A percentile compares a stretch with the other conserved stretches of the same genome.
phyloP scores from a whole-genome alignment of 306 rosid genomes.

The Rosa persica region DNA sequence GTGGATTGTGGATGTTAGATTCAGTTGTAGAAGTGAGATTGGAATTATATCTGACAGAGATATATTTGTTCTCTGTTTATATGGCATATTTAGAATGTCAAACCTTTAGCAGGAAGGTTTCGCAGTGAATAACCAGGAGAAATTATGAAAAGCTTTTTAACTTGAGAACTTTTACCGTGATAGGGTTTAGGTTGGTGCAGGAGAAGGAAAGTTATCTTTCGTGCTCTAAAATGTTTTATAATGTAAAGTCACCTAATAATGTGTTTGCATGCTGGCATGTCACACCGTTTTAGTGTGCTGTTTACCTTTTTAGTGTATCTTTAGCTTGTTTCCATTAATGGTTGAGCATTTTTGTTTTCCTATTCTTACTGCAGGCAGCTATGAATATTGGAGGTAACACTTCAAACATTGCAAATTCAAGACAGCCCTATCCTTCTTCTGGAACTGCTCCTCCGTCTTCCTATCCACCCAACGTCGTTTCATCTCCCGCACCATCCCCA shows the following conservation, averaged over 20 bases:
- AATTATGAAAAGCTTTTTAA: not conserved
- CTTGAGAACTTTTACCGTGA: not conserved
- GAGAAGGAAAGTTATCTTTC: not conserved
- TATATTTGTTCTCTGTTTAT: not conserved
- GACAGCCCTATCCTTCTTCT: slow-evolving; percentile 41
- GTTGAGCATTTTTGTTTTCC: slow-evolving; percentile 16
- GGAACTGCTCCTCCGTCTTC: slow-evolving; percentile 42
- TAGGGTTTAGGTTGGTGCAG: not conserved
- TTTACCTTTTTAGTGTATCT: not conserved
- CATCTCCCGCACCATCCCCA: slow-evolving; percentile 48
- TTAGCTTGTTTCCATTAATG: not conserved
- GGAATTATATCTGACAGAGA: not conserved
- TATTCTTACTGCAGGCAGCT: slow-evolving; percentile 60
- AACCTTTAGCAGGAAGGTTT: not conserved
- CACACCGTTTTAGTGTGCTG: slow-evolving; percentile 4
- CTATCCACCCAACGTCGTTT: slow-evolving; percentile 43
- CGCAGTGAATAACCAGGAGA: not conserved
- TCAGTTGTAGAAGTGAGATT: not conserved
- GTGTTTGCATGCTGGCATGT: not conserved
- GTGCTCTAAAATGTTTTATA: not conserved
- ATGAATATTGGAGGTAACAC: slow-evolving; percentile 39
- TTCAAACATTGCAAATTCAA: slow-evolving; percentile 34
- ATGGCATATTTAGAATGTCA: not conserved
- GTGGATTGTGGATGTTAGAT: not conserved
- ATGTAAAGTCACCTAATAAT: not conserved